Evolutionary conservation across 2,329 filamentous ascomycete genomes (phyloP).

Genomic region (Aspergillus pseudonomiae): DNA sequence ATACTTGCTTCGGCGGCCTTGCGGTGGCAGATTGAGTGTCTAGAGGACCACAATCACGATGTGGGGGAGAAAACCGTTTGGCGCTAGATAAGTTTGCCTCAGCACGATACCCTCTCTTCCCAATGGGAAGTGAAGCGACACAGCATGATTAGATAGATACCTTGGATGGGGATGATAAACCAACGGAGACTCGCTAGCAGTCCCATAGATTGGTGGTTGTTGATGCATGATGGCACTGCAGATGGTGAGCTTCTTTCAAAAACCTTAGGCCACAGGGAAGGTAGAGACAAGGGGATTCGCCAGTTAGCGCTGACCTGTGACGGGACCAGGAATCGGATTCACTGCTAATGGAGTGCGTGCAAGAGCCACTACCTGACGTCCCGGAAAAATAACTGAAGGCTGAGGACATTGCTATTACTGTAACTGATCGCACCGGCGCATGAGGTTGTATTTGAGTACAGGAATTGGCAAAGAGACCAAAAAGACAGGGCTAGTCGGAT

Average conservation of each 20-base stretch:
- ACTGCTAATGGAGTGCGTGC: constrained; percentile 33
- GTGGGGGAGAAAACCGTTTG: constrained; percentile 34
- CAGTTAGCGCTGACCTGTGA: constrained; percentile 37
- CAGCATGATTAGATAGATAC: constrained; percentile 32
- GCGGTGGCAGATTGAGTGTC: constrained; percentile 30
- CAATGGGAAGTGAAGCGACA: constrained; percentile 6
- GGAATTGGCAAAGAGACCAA: constrained; percentile 5
- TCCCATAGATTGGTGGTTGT: constrained; percentile 33
- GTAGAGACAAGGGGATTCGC: constrained; percentile 11
- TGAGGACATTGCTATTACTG: constrained; percentile 34
- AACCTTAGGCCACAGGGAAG: background rate
- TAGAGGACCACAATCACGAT: constrained; percentile 31
- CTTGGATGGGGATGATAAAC: constrained; percentile 43
- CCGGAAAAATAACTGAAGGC: constrained; percentile 35
- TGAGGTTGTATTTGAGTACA: constrained; percentile 25
- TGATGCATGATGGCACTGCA: constrained; percentile 32
- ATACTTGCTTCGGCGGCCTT: constrained; percentile 25
- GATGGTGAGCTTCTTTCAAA: constrained; percentile 28
- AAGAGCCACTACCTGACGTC: constrained; percentile 32
- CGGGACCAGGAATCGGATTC: constrained; percentile 38
- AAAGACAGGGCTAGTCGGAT: background rate
- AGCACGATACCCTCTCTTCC: constrained; percentile 18
- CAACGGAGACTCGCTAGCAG: constrained; percentile 31
- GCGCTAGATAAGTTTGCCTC: constrained; percentile 30
- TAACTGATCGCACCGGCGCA: constrained; percentile 36